These are phyloP conservation scores for Oxyria digyna DNA, from an alignment of 148 eudicot genomes.

Conservation along the genomic window DNA sequence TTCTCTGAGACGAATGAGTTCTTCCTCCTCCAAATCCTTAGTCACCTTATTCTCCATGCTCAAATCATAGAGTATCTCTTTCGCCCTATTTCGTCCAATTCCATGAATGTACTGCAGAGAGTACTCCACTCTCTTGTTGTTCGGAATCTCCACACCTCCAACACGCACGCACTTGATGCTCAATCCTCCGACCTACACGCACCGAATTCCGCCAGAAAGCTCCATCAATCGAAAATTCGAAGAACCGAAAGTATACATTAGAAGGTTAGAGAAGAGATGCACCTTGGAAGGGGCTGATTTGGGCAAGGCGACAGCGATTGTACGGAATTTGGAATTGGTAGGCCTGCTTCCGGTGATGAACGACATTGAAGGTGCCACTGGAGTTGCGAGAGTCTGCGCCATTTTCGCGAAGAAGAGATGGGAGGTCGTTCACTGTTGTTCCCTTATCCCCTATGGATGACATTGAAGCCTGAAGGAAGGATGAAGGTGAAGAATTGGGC, in stretches of 20 bases:
- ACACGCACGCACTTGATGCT: slow-evolving; percentile 48
- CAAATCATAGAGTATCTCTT: slow-evolving; percentile 42
- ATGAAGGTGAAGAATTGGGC: neutral
- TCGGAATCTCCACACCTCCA: slow-evolving; percentile 57
- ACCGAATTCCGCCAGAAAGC: neutral
- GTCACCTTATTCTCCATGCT: slow-evolving; percentile 44
- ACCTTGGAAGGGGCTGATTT: slow-evolving; percentile 35
- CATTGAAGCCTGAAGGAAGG: neutral
- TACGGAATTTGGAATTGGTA: slow-evolving; percentile 10
- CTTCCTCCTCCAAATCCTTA: slow-evolving; percentile 44
- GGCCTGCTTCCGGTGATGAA: slow-evolving; percentile 27
- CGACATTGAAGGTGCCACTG: slow-evolving; percentile 37
- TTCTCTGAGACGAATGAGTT: slow-evolving; percentile 34
- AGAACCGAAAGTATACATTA: neutral
- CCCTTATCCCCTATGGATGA: slow-evolving; percentile 1
- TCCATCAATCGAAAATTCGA: neutral
- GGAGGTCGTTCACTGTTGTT: neutral
- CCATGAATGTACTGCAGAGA: slow-evolving; percentile 59
- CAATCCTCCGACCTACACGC: slow-evolving; percentile 20
- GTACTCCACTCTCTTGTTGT: slow-evolving; percentile 42
- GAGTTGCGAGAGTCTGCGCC: slow-evolving; percentile 47
- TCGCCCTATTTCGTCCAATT: slow-evolving; percentile 38
- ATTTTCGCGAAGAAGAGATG: slow-evolving; percentile 15
- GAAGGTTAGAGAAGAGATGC: neutral
- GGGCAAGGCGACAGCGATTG: slow-evolving; percentile 26